Conservation (phyloP, 257 asterid species). For the Cordia subcordata region DNA sequence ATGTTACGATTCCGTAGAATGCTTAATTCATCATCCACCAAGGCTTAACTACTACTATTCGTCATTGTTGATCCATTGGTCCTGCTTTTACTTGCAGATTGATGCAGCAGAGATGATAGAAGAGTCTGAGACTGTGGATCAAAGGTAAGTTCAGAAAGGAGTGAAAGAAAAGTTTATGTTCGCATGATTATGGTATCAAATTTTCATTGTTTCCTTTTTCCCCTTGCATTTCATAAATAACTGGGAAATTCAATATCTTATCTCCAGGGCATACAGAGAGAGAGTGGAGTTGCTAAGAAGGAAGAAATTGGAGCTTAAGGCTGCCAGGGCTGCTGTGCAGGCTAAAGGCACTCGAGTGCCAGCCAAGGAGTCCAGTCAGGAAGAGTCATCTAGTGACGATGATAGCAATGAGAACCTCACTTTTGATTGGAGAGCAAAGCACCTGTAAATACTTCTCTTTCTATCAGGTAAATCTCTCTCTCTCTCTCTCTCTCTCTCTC, state of each 20-base stretch:
- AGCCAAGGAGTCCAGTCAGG: constrained; percentile 25
- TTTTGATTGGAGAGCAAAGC: constrained; percentile 95
- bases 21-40: constrained; percentile 4
- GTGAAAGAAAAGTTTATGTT: background rate
- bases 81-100: constrained; percentile 39
- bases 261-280: constrained; percentile 55
- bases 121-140: constrained; percentile 84
- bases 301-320: constrained; percentile 71
- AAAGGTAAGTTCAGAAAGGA: constrained; percentile 40
- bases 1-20: constrained; percentile 5
- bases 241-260: constrained; percentile 1
- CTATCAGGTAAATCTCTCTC: background rate
- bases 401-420: constrained; percentile 50
- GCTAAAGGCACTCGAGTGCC: constrained; percentile 31
- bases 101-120: constrained; percentile 94
- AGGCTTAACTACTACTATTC: constrained; percentile 4
- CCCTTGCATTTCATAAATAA: background rate
- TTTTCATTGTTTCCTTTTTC: too few species aligned
- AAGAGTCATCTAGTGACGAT: constrained; percentile 62
- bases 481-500: constrained; percentile 10
- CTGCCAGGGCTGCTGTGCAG: constrained; percentile 41
- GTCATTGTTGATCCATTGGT: constrained; percentile 15
- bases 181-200: background rate
- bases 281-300: constrained; percentile 65
- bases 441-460: constrained; percentile 34